Evolutionary conservation across 352 stramenopile genomes (phyloP).

Genomic region (Globisporangium yorkense): DNA sequence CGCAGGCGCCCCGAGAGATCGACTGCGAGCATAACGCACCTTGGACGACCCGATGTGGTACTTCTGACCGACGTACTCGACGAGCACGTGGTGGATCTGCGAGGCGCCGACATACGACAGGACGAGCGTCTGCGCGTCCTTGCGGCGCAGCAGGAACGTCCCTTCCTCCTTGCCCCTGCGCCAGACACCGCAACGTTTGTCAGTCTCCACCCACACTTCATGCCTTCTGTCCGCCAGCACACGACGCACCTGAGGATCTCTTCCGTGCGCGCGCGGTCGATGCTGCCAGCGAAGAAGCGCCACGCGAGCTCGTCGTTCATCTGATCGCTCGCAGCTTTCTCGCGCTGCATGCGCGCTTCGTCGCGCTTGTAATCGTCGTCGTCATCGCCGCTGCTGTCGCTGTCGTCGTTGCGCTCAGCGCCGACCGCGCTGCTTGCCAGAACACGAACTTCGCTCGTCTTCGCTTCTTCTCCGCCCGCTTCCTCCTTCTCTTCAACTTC

Average conservation of each 20-base stretch:
- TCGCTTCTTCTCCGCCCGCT: conserved; percentile 20
- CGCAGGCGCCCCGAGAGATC: neutral
- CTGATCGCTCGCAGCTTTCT: conserved; percentile 32
- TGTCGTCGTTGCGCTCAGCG: conserved; percentile 42
- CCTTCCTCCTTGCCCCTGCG: conserved; percentile 46
- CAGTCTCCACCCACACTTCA: neutral
- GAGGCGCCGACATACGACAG: conserved; percentile 66
- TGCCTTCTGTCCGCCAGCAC: neutral
- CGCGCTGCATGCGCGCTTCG: conserved; percentile 24
- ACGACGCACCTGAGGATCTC: conserved; percentile 47
- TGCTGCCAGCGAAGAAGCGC: conserved; percentile 78
- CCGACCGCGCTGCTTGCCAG: conserved; percentile 25
- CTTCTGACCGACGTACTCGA: conserved; percentile 60
- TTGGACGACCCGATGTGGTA: conserved; percentile 80
- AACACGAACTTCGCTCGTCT: conserved; percentile 26
- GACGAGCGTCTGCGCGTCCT: conserved; percentile 75
- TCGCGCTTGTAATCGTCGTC: conserved; percentile 31
- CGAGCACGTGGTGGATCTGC: conserved; percentile 78
- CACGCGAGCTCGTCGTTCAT: conserved; percentile 61
- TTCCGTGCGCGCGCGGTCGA: conserved; percentile 61
- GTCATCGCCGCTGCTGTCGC: conserved; percentile 1
- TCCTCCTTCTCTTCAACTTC: neutral
- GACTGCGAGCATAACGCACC: conserved; percentile 21
- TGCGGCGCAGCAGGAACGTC: conserved; percentile 75
- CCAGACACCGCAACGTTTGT: neutral